phyloP scores from a whole-genome alignment of 164 flowering plant genomes.

The Saururus chinensis region DNA sequence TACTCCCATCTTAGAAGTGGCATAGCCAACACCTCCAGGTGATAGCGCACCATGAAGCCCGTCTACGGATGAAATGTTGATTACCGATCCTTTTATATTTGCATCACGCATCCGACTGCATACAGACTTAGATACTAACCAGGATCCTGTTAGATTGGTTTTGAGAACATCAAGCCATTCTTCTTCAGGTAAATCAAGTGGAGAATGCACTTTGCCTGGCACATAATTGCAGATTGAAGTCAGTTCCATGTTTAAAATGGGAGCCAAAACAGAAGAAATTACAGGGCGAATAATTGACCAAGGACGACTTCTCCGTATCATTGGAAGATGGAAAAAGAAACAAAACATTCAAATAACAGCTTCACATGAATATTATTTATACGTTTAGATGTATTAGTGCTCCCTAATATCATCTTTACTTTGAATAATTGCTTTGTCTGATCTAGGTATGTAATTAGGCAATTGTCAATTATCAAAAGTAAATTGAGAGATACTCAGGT shows the following conservation, averaged over 20 bases:
- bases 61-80: conserved; percentile 64
- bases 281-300: neutral
- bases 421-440: no score
- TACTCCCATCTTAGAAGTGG: conserved; percentile 47
- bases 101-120: conserved; percentile 49
- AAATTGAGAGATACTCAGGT: no score
- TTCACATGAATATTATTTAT: no score
- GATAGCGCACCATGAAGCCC: conserved; percentile 50
- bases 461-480: no score
- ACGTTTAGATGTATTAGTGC: no score
- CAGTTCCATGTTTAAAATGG: neutral
- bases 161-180: conserved; percentile 44
- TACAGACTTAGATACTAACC: conserved; percentile 60
- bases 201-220: neutral
- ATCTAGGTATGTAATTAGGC: no score
- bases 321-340: no score
- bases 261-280: neutral
- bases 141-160: conserved; percentile 61
- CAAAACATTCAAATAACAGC: no score
- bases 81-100: conserved; percentile 46
- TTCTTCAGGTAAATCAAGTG: conserved; percentile 49
- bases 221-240: neutral
- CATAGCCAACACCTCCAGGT: conserved; percentile 55
- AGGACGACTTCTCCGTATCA: no score
- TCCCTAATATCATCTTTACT: no score